A percentile compares a stretch with the other conserved stretches of the same genome.
Conservation (phyloP, 2,329 filamentous ascomycete genomes). For the Fusarium pseudograminearum region DNA sequence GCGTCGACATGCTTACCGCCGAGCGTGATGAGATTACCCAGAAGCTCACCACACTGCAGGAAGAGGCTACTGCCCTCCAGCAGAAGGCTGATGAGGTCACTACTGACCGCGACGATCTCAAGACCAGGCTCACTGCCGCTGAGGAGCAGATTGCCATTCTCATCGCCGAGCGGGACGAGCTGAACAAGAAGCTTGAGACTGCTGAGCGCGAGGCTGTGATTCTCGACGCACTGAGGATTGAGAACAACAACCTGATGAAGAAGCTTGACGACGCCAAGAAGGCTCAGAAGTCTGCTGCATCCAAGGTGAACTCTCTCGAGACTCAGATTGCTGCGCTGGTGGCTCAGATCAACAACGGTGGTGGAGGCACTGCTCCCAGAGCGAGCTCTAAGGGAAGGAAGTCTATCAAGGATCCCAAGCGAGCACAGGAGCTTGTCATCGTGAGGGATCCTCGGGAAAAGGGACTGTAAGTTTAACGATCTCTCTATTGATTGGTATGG, state of each 20-base stretch:
- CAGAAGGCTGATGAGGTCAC: constrained; percentile 36
- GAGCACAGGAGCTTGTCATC: constrained; percentile 44
- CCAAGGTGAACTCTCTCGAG: constrained; percentile 38
- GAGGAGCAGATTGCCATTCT: constrained; percentile 33
- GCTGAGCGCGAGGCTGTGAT: constrained; percentile 42
- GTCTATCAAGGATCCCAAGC: constrained; percentile 44
- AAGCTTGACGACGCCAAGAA: constrained; percentile 44
- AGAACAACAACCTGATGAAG: constrained; percentile 44
- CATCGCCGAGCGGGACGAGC: constrained; percentile 28
- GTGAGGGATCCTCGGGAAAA: constrained; percentile 44
- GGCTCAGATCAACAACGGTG: constrained; percentile 34
- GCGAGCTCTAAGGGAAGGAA: constrained; percentile 35
- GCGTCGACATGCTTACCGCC: constrained; percentile 26
- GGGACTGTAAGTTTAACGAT: constrained; percentile 40
- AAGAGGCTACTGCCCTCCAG: constrained; percentile 32
- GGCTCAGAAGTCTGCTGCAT: constrained; percentile 38
- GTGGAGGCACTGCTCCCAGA: not conserved
- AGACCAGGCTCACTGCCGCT: constrained; percentile 28
- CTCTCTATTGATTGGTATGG: rapidly evolving
- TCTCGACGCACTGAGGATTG: constrained; percentile 36
- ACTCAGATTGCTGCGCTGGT: constrained; percentile 40
- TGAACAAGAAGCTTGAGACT: constrained; percentile 38
- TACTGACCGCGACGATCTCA: constrained; percentile 34
- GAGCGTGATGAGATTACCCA: constrained; percentile 44
- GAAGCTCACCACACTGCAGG: constrained; percentile 38